Conservation (phyloP, 2,329 filamentous ascomycete species). For the Calonectria fujianensis region DNA sequence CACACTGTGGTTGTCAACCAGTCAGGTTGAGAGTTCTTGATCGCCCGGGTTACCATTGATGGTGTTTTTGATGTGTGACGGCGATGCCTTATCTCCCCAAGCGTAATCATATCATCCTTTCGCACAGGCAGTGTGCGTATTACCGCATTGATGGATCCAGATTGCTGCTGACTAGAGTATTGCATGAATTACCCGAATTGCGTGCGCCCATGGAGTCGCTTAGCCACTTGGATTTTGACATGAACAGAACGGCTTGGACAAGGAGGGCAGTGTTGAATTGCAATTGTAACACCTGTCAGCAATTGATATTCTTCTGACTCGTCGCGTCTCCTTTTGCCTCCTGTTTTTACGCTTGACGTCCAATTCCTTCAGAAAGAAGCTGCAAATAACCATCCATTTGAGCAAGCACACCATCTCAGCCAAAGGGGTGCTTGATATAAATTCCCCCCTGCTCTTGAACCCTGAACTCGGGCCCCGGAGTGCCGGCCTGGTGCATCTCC, state of each 20-base stretch:
- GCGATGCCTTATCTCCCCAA: background rate
- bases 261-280: background rate
- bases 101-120: background rate
- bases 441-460: constrained; percentile 8
- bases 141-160: background rate
- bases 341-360: background rate
- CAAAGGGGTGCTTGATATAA: background rate
- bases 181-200: background rate
- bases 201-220: too few relatives aligned
- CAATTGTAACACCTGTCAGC: constrained; percentile 7
- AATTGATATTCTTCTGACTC: background rate
- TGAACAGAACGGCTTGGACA: background rate
- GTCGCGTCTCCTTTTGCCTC: background rate
- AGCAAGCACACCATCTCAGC: background rate
- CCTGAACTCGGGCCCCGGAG: constrained; percentile 23
- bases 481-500: constrained; percentile 24
- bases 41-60: background rate
- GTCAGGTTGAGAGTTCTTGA: background rate
- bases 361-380: background rate
- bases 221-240: background rate
- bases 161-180: background rate
- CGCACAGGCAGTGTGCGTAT: background rate
- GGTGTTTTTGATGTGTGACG: background rate
- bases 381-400: background rate
- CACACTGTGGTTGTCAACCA: constrained; percentile 8